Evolutionary conservation across 495 filamentous ascomycete genomes (phyloP).

Genomic region (Podospora pseudopauciseta): DNA sequence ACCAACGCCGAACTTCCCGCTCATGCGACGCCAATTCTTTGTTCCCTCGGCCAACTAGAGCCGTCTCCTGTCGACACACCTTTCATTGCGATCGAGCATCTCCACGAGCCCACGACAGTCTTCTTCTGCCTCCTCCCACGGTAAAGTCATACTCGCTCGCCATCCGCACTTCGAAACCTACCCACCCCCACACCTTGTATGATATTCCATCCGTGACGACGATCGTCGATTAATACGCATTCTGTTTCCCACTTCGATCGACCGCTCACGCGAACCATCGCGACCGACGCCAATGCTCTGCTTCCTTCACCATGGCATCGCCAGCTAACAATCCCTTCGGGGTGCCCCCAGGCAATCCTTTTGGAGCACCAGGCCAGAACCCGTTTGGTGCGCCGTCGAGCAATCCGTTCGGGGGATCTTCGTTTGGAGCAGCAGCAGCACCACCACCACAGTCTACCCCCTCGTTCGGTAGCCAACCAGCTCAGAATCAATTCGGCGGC

Average conservation of each 20-base stretch:
- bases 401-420: slow-evolving; percentile 6
- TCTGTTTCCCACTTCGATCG: background rate
- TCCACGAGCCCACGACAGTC: background rate
- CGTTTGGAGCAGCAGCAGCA: slow-evolving; percentile 12
- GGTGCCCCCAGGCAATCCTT: slow-evolving; percentile 20
- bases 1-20: background rate
- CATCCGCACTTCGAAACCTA: slow-evolving; percentile 1
- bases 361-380: slow-evolving; percentile 12
- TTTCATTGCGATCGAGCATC: background rate
- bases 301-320: slow-evolving; percentile 23
- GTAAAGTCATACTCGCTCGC: slow-evolving; percentile 7
- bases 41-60: background rate
- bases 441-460: slow-evolving; percentile 5
- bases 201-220: slow-evolving; percentile 2
- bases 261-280: slow-evolving; percentile 6
- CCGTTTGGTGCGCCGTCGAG: slow-evolving; percentile 8
- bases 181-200: background rate
- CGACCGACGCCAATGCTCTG: slow-evolving; percentile 23
- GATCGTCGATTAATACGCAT: background rate
- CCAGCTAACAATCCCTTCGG: slow-evolving; percentile 32
- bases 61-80: background rate
- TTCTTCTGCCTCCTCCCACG: background rate
- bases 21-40: background rate
- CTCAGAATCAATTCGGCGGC: background rate
- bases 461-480: slow-evolving; percentile 11